Conservation (phyloP, 2,329 filamentous ascomycete genomes). For the Amylocarpus encephaloides region DNA sequence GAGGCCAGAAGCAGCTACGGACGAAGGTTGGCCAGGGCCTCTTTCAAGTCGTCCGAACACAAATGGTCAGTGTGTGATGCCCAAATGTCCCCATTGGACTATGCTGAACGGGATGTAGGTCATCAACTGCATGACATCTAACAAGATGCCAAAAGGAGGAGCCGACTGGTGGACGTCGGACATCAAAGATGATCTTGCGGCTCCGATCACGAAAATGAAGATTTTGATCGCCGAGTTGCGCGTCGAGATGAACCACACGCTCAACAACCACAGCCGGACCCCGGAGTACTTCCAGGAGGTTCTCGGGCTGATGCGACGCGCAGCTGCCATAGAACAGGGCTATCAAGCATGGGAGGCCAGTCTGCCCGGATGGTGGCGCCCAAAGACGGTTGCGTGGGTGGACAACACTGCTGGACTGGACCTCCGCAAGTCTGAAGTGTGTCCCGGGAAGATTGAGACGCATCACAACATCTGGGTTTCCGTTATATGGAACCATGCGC, state of each 20-base stretch:
- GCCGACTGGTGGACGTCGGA: constrained; percentile 54
- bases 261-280: constrained; percentile 41
- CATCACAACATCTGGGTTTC: constrained; percentile 54
- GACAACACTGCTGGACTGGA: constrained; percentile 46
- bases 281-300: constrained; percentile 46
- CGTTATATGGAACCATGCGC: constrained; percentile 50
- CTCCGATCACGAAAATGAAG: constrained; percentile 38
- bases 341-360: constrained; percentile 45
- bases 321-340: constrained; percentile 47
- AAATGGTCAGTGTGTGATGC: constrained; percentile 43
- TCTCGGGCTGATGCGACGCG: constrained; percentile 44
- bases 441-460: constrained; percentile 53
- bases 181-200: constrained; percentile 43
- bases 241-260: constrained; percentile 44
- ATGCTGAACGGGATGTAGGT: constrained; percentile 51
- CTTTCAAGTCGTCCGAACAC: constrained; percentile 53
- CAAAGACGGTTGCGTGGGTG: constrained; percentile 50
- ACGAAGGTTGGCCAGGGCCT: constrained; percentile 48
- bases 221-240: constrained; percentile 51
- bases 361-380: constrained; percentile 45
- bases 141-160: constrained; percentile 47
- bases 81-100: constrained; percentile 25
- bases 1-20: constrained; percentile 48
- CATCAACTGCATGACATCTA: constrained; percentile 49
- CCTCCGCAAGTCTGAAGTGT: constrained; percentile 48